Percentiles rank a stretch among this genome's conserved stretches.
Evolutionary conservation across 331 rosid genomes (phyloP).

Genomic region (Saraca asoca): DNA sequence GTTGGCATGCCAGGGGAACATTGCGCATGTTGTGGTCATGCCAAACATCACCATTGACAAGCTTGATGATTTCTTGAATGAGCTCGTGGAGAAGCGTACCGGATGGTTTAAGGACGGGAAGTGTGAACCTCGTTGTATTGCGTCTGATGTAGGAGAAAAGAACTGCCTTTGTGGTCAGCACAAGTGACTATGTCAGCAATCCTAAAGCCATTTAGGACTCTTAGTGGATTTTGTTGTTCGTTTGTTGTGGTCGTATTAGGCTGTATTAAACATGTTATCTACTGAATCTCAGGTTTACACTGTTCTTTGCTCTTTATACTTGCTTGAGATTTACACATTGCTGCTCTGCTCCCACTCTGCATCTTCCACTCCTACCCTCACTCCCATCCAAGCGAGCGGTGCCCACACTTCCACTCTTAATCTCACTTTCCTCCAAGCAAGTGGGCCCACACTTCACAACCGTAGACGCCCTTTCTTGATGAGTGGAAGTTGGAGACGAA

Average conservation of each 20-base stretch:
- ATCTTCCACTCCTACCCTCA: no score
- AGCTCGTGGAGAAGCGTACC: constrained; percentile 44
- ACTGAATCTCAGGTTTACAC: constrained; percentile 18
- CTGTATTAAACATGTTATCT: constrained; percentile 21
- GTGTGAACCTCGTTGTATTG: constrained; percentile 41
- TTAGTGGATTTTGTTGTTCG: constrained; percentile 7
- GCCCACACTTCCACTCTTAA: no score
- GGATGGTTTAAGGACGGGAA: constrained; percentile 50
- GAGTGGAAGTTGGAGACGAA: no score
- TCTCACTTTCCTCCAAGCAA: no score
- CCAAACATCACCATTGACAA: constrained; percentile 56
- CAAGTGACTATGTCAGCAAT: constrained; percentile 31
- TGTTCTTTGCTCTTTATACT: not conserved
- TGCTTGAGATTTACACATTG: no score
- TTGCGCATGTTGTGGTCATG: constrained; percentile 62
- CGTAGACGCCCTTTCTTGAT: no score
- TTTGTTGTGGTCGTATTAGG: not conserved
- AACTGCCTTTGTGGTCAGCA: constrained; percentile 48
- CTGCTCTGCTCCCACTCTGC: no score
- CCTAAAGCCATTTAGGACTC: not conserved
- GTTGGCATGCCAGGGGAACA: constrained; percentile 58
- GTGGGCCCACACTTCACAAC: no score
- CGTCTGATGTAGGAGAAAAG: constrained; percentile 49
- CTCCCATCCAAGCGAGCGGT: no score
- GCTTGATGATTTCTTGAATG: constrained; percentile 48